Evolutionary conservation across 805 yeast genomes (phyloP), one percentile per base, ranked within the genome.

Genomic region (Blastobotrys robertii): DNA sequence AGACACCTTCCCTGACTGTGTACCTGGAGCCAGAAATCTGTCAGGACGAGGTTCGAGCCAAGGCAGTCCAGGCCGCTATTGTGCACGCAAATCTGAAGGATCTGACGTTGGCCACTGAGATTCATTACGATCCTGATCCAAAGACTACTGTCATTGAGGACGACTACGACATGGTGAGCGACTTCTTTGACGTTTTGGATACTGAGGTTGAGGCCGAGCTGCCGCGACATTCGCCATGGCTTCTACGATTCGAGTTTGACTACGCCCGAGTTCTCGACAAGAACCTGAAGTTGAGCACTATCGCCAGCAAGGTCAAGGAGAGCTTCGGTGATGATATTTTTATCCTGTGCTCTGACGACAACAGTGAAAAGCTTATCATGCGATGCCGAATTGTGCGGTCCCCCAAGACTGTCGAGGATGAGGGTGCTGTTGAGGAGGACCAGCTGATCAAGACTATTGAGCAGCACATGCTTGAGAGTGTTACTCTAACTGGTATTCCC

Each of bases 1-100:
- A 90, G 68, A 92, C 99, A n/a, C 99, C 99, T n/a, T 94, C 96
- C 10, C 72, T 90, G 60, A 87, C 96, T 8, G 95, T 90, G n/a
- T 92, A 88, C 62, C 69, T 92, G 62, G 73, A 84, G 38, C 79
- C 80, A 4, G 90, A 78, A 34, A 73, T 80, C 49, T 88, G 95
- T 4, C 73, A 76, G 38, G 95, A 92, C 56, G 90, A 88, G 64
- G 97, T 88, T 62, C 79, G 73, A 65, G 97, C 99, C 8, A 92
- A 92, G 70, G 80, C 81, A 37, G 85, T 92, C 36, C 96, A 94
- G 69, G 84, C 97, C 47, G 94, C 96, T 0, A 90, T 92, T 58
- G 97, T 92, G 63, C 97, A 92, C 56, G 92, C 99, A 1, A 84
- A 95, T 1, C 70, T 92, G 64, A 83, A 80, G 68, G 88, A 90